Evolutionary conservation across 192 early-diverging fungal genomes (phyloP), one percentile per base, ranked within the genome.

Genomic region (Podila horticola): DNA sequence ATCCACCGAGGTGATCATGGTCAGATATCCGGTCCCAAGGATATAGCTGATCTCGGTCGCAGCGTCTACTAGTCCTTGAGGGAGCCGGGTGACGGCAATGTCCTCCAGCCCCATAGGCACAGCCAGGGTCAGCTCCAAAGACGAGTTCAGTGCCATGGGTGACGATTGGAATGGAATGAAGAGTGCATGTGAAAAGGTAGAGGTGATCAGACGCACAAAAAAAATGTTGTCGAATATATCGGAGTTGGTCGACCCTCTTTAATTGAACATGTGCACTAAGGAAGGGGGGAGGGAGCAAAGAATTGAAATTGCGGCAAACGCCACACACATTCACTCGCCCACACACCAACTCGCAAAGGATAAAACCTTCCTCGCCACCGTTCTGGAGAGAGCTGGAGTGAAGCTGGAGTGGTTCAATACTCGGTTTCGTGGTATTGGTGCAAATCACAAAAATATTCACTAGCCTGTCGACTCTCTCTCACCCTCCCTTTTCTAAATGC

Each of bases 21-120:
- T 52, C 12, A 81, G 4, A 31, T 73, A 81, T 17, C 77, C 77
- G 0, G 77, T 69, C 30, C 77, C 66, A 10, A 67, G 26, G 24
- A 28, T 38, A 13, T 81, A 81, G 38, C 58, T 55, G 28, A 81
- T 81, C 8, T 68, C 30, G 1, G 24, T 22, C 4, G 77, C 77
- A 28, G 28, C 36, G 45, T 68, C 34, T 36, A 72, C 30, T 0
- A 81, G 62, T 6, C 2, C 12, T 1, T 51, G 29, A 4, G 71
- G 77, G 10, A 81, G 59, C 1, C 10, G 62, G 19, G 50, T 45
- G 2, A 73, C 77, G 2, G 66, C 71, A 31, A 73, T 58, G 52
- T 73, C 77, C 31, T 81, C 77, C 5, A 81, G 52, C 15, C 77
- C 77, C 45, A 41, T 62, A 12, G 69, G 77, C 19, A 81, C 77